Evolutionary conservation across 1,284 basidiomycete species (phyloP), one percentile per base, ranked within the genome.

Genomic region (Pulchroboletus neoregius): DNA sequence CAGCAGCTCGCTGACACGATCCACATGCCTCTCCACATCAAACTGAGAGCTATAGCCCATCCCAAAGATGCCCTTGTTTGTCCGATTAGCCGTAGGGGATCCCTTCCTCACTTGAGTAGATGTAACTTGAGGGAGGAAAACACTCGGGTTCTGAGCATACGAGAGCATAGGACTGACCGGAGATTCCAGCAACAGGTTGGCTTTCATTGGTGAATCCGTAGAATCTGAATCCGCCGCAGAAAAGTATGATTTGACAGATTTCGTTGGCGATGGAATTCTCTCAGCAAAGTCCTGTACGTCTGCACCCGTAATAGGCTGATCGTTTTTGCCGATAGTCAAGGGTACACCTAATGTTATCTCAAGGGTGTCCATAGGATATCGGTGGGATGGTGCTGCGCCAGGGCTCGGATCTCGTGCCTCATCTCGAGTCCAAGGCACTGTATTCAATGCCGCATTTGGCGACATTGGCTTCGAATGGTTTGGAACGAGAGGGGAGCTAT

Each of bases 1-100:
- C 45, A 76, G 53, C 45, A 73, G 43, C 51, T 71, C 71, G 43
- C 64, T 72, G 12, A 74, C 68, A 49, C 63, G 62, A 33, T 69
- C 68, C 31, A 74, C 63, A 42, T 68, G 64, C 12, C 63, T 66
- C 51, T 75, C 74, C 4, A 75, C 64, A 50, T 77, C 72, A 46
- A 72, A 72, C 53, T 75, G 75, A n/a, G 74, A 74, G 44, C 68
- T 72, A 49, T 69, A 74, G 1, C 66, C 68, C 60, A 68, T 59
- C 31, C 59, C 66, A 45, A 67, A 56, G 26, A 61, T 22, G 16
- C 62, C 63, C 39, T 58, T 57, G 46, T 58, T 57, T 39, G 50
- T 57, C 43, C 57, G 49, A 42, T 35, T 49, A 27, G 37, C 26
- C 13, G 43, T 43, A 23, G 49, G 51, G n/a, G 52, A 48, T 22